Evolutionary conservation across 2,329 filamentous ascomycete species (phyloP), one percentile per base, ranked within the genome.

Genomic region (Colletotrichum sp.): DNA sequence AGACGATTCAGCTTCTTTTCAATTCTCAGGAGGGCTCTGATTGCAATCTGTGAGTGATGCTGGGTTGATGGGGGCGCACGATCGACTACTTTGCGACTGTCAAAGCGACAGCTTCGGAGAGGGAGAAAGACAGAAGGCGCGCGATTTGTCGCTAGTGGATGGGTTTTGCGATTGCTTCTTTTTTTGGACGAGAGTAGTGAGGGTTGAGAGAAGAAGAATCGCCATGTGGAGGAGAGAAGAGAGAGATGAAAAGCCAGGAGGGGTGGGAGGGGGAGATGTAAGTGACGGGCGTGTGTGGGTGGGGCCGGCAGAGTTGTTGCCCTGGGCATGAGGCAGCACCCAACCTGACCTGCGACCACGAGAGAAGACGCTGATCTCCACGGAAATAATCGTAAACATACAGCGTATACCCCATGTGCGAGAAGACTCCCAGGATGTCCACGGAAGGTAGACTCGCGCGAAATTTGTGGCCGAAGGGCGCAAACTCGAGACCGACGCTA

Each of bases 1-100:
- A 49, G 39, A 12, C 0, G 13, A n/a, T 49, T 11, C 11, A 22
- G 44, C 0, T 49, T 49, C n/a, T 12, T n/a, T n/a, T 1, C 3
- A 0, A 49, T 0, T 49, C 44, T 49, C 11, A 22, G 11, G 6
- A 22, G 1, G 44, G 44, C 0, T 44, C 11, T 49, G n/a, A 22
- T 49, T 49, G 44, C 5, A 49, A 13, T 22, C 19, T 22, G 0
- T 12, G 19, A 22, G n/a, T 1, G n/a, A 1, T 49, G n/a, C n/a
- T 12, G n/a, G 19, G 19, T 22, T 49, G 1, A 49, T 22, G 44
- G 11, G 3, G 3, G 44, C 3, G 9, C 44, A 12, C 0, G 1
- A 13, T n/a, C 44, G 11, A 49, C 19, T 13, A 2, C 0, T n/a
- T 1, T 12, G n/a, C 44, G 2, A 22, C 44, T 49, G 11, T 49